A percentile compares a stretch with the other conserved stretches of the same genome.
Evolutionary conservation across 2,329 filamentous ascomycete genomes (phyloP).

Genomic region (Incumbomyces lentus): DNA sequence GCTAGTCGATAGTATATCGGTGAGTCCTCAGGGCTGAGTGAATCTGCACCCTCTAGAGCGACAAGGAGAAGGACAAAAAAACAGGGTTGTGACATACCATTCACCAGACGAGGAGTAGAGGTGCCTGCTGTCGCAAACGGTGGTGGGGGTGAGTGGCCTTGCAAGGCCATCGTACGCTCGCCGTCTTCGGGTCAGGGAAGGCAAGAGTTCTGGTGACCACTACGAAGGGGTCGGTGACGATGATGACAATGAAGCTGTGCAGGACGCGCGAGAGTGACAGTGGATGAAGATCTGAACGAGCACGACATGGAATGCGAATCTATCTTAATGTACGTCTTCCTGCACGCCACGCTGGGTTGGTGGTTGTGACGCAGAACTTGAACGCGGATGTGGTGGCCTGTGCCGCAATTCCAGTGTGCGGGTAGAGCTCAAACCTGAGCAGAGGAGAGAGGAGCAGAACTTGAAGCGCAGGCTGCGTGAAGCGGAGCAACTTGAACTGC

Average conservation of each 20-base stretch:
- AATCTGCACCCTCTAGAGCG: too few relatives aligned
- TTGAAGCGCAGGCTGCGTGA: too few relatives aligned
- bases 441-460: too few relatives aligned
- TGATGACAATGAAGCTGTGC: not conserved
- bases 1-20: not conserved
- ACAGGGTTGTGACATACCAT: conserved; percentile 10
- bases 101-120: conserved; percentile 14
- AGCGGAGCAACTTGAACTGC: too few relatives aligned
- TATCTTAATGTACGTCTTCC: too few relatives aligned
- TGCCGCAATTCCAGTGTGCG: too few relatives aligned
- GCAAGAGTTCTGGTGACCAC: not conserved
- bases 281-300: conserved; percentile 2
- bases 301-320: conserved; percentile 3
- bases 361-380: too few relatives aligned
- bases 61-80: too few relatives aligned
- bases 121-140: conserved; percentile 15
- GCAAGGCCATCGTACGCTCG: conserved; percentile 16
- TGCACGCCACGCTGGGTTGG: too few relatives aligned
- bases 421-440: too few relatives aligned
- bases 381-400: too few relatives aligned
- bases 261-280: not conserved
- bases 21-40: too few relatives aligned
- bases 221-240: conserved; percentile 1
- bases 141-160: conserved; percentile 16
- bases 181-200: not conserved